Evolutionary conservation across 441 rosid genomes (phyloP).

Genomic region (Codiaeum variegatum): DNA sequence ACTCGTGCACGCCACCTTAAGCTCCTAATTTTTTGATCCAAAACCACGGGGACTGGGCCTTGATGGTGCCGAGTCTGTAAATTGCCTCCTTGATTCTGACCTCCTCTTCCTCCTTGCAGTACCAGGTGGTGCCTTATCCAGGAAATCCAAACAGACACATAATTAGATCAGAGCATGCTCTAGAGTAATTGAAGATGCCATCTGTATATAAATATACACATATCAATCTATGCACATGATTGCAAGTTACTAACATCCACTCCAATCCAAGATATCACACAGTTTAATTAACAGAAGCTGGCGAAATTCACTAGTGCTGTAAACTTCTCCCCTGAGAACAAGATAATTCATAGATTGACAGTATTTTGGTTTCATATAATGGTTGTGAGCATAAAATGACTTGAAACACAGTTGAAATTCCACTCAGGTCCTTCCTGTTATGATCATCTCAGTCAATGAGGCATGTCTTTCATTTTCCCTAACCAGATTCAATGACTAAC

Average conservation of each 20-base stretch:
- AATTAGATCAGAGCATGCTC: neutral
- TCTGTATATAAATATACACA: no score
- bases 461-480: neutral
- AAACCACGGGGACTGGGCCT: constrained; percentile 84
- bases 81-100: constrained; percentile 57
- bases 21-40: constrained; percentile 51
- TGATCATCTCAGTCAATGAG: neutral
- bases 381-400: neutral
- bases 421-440: neutral
- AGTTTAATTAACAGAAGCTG: no score
- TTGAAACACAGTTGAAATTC: neutral
- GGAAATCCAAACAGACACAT: constrained; percentile 3
- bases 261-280: neutral
- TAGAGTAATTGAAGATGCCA: neutral
- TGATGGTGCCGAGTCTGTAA: constrained; percentile 48
- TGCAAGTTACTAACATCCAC: neutral
- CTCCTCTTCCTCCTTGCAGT: constrained; percentile 80
- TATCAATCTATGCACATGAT: neutral
- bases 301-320: neutral
- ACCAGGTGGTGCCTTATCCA: constrained; percentile 75
- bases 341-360: neutral
- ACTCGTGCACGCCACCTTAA: neutral
- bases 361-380: constrained; percentile 1
- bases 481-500: neutral
- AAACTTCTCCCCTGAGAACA: neutral